These are phyloP conservation scores for Eucalyptus sp. DNA, from an alignment of 345 rosid genomes.

Conservation along the genomic window DNA sequence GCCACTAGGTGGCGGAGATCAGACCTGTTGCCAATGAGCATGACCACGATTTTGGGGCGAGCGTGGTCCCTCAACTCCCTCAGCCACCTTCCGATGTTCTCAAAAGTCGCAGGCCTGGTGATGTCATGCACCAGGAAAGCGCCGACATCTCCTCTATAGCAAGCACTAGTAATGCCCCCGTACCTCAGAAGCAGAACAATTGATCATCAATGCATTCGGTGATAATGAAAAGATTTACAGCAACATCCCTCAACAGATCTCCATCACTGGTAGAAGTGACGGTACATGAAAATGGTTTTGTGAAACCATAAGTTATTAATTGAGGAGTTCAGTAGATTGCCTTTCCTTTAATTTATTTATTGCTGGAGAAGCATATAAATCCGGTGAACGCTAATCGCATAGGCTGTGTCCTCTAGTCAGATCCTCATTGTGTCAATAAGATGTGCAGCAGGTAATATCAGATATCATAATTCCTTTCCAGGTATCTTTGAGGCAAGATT, in stretches of 20 bases:
- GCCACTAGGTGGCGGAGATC: constrained; percentile 42
- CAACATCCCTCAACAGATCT: neutral
- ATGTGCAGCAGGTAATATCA: neutral
- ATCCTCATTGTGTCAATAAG: neutral
- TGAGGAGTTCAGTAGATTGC: neutral
- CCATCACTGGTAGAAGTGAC: neutral
- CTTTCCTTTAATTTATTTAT: neutral
- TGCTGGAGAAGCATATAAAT: neutral
- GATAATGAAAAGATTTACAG: neutral
- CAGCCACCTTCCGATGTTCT: constrained; percentile 31
- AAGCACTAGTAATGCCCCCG: constrained; percentile 42
- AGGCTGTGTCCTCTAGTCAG: neutral
- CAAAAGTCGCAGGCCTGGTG: constrained; percentile 30
- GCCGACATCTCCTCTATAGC: constrained; percentile 39
- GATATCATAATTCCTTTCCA: neutral
- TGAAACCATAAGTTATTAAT: neutral
- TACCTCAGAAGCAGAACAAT: constrained; percentile 10
- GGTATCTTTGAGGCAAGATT: neutral
- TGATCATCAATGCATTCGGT: neutral
- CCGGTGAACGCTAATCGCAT: neutral
- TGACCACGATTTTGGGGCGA: constrained; percentile 33
- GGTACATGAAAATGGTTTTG: neutral
- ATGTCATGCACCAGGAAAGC: constrained; percentile 44
- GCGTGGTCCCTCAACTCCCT: constrained; percentile 40
- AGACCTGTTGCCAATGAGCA: constrained; percentile 44